These are phyloP conservation scores for Daldinia bambusicola DNA, from an alignment of 495 filamentous ascomycete species.

Conservation along the genomic window DNA sequence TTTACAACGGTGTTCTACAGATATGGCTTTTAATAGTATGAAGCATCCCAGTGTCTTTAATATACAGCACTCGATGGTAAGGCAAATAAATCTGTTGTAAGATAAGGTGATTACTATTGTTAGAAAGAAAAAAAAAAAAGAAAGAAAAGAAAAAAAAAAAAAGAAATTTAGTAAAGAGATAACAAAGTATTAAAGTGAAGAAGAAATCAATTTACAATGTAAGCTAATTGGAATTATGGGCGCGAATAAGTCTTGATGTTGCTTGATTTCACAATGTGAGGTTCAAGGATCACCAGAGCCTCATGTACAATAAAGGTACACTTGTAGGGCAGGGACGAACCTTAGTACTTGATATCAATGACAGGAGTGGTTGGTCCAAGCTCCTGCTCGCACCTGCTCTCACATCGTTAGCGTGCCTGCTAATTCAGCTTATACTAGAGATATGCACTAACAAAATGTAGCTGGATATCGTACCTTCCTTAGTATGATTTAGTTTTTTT, in stretches of 20 bases:
- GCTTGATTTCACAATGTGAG: conserved; percentile 19
- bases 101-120: background rate
- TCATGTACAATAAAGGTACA: conserved; percentile 23
- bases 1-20: background rate
- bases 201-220: background rate
- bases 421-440: too few species aligned
- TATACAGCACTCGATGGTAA: background rate
- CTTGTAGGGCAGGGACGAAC: too few species aligned
- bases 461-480: conserved; percentile 2
- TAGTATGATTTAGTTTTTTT: background rate
- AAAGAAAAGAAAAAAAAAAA: background rate
- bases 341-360: background rate
- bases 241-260: background rate
- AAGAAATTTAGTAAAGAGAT: background rate
- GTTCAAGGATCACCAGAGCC: conserved; percentile 39
- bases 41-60: background rate
- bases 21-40: background rate
- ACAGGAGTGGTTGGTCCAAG: conserved; percentile 2
- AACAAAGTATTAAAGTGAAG: background rate
- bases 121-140: background rate
- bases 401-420: too few species aligned
- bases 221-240: background rate
- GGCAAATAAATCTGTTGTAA: background rate
- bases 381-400: conserved; percentile 3
- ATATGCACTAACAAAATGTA: conserved; percentile 1